A percentile compares a stretch with the other conserved stretches of the same genome.
These are phyloP conservation scores for Kockiozyma suomiensis DNA, from an alignment of 805 yeast genomes.

Conservation along the genomic window DNA sequence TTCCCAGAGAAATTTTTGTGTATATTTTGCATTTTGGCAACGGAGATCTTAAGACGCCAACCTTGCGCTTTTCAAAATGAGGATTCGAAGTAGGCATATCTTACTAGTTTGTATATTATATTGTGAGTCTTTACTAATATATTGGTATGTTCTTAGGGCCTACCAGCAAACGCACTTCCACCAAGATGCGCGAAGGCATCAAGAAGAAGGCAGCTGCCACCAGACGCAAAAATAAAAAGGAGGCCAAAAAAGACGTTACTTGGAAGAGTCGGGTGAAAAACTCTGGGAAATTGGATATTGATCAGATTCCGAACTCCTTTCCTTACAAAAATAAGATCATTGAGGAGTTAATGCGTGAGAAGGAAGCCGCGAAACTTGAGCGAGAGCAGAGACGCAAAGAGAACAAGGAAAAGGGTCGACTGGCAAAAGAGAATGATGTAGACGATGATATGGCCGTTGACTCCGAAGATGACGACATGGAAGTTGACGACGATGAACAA, in stretches of 20 bases:
- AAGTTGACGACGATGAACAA: slow-evolving; percentile 44
- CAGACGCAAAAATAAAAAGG: slow-evolving; percentile 78
- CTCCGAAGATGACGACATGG: slow-evolving; percentile 34
- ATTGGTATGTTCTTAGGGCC: slow-evolving; percentile 47
- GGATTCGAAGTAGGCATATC: slow-evolving; percentile 24
- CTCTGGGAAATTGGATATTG: slow-evolving; percentile 52
- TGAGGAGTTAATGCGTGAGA: slow-evolving; percentile 54
- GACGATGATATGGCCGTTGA: slow-evolving; percentile 41
- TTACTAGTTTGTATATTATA: not conserved
- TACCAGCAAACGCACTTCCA: slow-evolving; percentile 84
- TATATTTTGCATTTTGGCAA: too few relatives aligned
- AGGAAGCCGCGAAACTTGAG: slow-evolving; percentile 49
- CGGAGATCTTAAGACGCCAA: too few relatives aligned
- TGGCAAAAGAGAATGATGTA: slow-evolving; percentile 5
- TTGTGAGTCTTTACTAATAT: not conserved
- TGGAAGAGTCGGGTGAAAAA: slow-evolving; percentile 85
- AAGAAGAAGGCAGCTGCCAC: slow-evolving; percentile 94
- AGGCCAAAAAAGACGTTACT: slow-evolving; percentile 84
- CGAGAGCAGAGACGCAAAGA: slow-evolving; percentile 44
- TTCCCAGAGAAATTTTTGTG: not conserved
- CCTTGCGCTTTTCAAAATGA: slow-evolving; percentile 4
- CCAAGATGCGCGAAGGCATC: slow-evolving; percentile 95
- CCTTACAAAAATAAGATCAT: slow-evolving; percentile 89
- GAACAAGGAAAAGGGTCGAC: slow-evolving; percentile 39
- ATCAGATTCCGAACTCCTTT: slow-evolving; percentile 92